A percentile compares a stretch with the other conserved stretches of the same genome.
Conservation (phyloP, 352 stramenopile species). For the Phytophthora melonis region DNA sequence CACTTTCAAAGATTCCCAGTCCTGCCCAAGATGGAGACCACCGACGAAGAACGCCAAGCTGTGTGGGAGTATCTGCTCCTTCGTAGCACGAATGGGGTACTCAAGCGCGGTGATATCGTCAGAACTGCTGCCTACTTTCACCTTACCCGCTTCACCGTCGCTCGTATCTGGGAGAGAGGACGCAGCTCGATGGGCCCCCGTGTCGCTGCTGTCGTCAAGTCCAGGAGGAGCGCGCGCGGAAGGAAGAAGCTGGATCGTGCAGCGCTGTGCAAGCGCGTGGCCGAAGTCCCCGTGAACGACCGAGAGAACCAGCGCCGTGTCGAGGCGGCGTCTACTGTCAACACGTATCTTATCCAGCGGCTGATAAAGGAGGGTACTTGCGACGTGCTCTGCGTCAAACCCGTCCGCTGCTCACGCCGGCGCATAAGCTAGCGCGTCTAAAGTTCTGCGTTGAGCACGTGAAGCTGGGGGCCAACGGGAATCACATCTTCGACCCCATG, state of each 20-base stretch:
- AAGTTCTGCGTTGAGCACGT: slow-evolving; percentile 1
- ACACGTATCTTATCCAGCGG: slow-evolving; percentile 3
- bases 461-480: neutral
- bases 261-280: neutral
- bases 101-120: neutral
- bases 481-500: neutral
- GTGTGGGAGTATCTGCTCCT: neutral
- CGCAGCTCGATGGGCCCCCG: neutral
- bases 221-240: neutral
- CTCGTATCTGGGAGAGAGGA: neutral
- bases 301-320: neutral
- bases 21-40: neutral
- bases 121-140: neutral
- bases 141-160: neutral
- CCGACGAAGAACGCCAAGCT: neutral
- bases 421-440: neutral
- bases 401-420: slow-evolving; percentile 1
- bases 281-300: neutral
- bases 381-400: slow-evolving; percentile 5
- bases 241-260: neutral
- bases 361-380: slow-evolving; percentile 9
- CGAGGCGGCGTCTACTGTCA: neutral
- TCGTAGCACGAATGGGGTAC: neutral
- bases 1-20: neutral
- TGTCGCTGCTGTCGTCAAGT: neutral